Conservation (phyloP, 2,329 filamentous ascomycete genomes). For the Zymoseptoria tritici region DNA sequence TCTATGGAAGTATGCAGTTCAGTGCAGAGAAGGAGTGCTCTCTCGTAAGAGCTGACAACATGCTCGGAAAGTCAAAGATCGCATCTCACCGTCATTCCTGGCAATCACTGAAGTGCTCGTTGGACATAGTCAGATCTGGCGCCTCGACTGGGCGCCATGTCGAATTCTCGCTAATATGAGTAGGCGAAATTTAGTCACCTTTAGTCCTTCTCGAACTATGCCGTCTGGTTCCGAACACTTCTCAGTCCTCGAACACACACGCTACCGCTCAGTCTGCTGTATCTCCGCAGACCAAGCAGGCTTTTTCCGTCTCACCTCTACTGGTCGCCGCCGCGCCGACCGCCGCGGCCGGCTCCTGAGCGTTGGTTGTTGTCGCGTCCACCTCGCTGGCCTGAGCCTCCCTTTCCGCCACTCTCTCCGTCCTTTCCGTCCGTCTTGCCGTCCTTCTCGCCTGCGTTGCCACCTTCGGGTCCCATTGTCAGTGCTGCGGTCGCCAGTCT, state of each 20-base stretch:
- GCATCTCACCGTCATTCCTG: background rate
- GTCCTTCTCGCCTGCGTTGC: conserved; percentile 19
- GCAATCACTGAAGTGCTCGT: background rate
- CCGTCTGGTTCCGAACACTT: background rate
- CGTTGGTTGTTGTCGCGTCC: conserved; percentile 12
- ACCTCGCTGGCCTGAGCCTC: conserved; percentile 14
- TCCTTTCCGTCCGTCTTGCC: conserved; percentile 8
- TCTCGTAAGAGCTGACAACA: background rate
- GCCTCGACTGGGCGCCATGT: conserved; percentile 2
- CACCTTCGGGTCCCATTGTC: conserved; percentile 35
- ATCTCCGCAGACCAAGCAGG: background rate
- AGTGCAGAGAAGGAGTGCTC: background rate
- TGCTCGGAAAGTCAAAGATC: background rate
- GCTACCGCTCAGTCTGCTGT: background rate
- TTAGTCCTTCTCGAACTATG: background rate
- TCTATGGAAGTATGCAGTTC: background rate
- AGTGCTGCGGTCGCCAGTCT: conserved; percentile 64
- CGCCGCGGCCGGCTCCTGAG: conserved; percentile 25
- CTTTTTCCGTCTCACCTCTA: conserved; percentile 5
- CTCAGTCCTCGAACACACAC: background rate
- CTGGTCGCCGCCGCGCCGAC: conserved; percentile 27
- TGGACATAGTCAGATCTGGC: background rate
- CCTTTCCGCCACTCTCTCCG: conserved; percentile 16
- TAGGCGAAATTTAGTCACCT: background rate
- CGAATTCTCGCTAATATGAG: background rate